Percentiles rank a stretch among this genome's conserved stretches.
Conservation (phyloP, 495 filamentous ascomycete species). For the Lichenothelia convexa region DNA sequence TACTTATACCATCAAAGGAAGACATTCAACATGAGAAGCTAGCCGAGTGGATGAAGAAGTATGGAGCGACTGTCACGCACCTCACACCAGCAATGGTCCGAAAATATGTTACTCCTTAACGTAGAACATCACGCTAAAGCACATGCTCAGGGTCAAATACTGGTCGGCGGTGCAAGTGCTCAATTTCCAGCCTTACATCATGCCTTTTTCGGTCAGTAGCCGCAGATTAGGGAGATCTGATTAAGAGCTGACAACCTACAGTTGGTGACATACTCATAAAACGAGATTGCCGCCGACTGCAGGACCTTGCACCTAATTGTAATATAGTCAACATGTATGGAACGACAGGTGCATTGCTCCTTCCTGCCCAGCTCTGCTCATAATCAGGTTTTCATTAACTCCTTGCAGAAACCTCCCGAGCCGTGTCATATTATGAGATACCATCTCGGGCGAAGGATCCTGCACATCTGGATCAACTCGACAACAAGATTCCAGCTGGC, state of each 20-base stretch:
- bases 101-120: too few relatives aligned
- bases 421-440: constrained; percentile 76
- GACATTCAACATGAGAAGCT: constrained; percentile 78
- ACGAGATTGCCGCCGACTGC: constrained; percentile 63
- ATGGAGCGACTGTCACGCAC: constrained; percentile 69
- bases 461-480: constrained; percentile 47
- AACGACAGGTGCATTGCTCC: too few relatives aligned
- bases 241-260: neutral
- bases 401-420: constrained; percentile 72
- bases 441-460: constrained; percentile 50
- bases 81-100: constrained; percentile 92
- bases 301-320: constrained; percentile 59
- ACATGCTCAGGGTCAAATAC: constrained; percentile 89
- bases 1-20: constrained; percentile 66
- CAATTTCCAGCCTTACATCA: constrained; percentile 61
- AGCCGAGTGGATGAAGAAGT: constrained; percentile 77
- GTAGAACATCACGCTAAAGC: too few relatives aligned
- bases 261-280: constrained; percentile 72
- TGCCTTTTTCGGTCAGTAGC: constrained; percentile 39
- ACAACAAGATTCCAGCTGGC: constrained; percentile 71
- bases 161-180: constrained; percentile 66
- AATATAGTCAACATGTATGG: constrained; percentile 84
- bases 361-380: too few relatives aligned
- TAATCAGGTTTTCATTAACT: too few relatives aligned
- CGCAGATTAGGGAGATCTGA: neutral